Conservation (phyloP, 305 asterid genomes). For the Solanum chacoense region DNA sequence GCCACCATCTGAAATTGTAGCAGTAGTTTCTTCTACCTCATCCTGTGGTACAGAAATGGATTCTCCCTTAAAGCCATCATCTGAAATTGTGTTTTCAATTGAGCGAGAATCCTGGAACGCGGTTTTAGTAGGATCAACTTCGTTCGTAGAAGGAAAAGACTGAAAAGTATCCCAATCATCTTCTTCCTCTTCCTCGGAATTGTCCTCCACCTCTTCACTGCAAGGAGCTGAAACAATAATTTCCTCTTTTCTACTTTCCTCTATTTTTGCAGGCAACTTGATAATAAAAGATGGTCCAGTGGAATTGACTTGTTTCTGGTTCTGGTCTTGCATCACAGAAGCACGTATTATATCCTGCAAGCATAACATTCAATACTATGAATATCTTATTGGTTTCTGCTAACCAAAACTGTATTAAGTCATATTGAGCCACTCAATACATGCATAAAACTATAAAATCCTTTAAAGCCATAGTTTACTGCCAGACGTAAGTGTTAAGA, state of each 20-base stretch:
- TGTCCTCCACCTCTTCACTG: constrained; percentile 30
- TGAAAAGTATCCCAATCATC: constrained; percentile 99
- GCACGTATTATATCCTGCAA: constrained; percentile 86
- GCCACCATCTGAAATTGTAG: constrained; percentile 5
- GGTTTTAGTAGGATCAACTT: constrained; percentile 25
- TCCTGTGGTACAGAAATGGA: constrained; percentile 20
- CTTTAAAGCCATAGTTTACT: neutral
- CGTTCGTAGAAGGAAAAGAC: constrained; percentile 68
- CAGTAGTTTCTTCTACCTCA: constrained; percentile 15
- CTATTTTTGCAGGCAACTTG: constrained; percentile 56
- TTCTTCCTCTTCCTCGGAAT: constrained; percentile 38
- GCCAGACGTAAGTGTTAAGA: neutral
- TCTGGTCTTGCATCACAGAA: constrained; percentile 65
- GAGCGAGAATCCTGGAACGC: neutral
- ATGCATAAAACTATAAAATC: neutral
- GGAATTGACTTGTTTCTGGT: constrained; percentile 34
- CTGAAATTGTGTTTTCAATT: constrained; percentile 10
- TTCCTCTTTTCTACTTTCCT: constrained; percentile 21
- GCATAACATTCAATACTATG: constrained; percentile 7
- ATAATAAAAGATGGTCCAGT: constrained; percentile 48
- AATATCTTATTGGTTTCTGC: neutral
- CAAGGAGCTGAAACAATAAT: constrained; percentile 26
- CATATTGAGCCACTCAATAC: neutral
- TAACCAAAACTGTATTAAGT: neutral
- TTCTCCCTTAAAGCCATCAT: constrained; percentile 15